Base-by-base conservation (phyloP, 345 rosid genomes). In the Stellera chamaejasme region DNA sequence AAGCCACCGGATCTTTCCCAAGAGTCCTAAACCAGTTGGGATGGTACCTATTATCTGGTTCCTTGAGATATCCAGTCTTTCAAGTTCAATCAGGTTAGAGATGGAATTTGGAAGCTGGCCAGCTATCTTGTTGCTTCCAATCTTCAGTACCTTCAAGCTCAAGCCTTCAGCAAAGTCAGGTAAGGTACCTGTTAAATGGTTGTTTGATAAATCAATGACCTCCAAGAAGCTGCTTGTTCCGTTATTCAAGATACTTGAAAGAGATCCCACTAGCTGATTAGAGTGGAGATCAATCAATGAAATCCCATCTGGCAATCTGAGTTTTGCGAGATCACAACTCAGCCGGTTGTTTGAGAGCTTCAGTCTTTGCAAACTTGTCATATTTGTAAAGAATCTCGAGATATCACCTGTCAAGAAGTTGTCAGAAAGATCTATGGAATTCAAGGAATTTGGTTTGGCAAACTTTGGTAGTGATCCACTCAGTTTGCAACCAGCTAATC, bases 401-500 rank as follows among this genome's bases (percentile, higher is more conserved):
- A 83, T 66, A 16, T 84, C 82, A 56, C 64, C 85, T 3, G 78
- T 70, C 23, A 88, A 56, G 41, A 61, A 66, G 76, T 88, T 88
- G 56, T 76, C 69, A 7, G 96, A 88, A 2, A 88, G 77, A 70
- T 88, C 96, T 9, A 88, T 43, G 50, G 77, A 70, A 50, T 26
- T 78, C 70, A 88, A 66, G 23, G 87, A 77, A 27, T 71, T 72
- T 16, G 87, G 76, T 59, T 71, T 78, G 42, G 77, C 54, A 57
- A 88, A 76, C 63, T 63, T 77, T 0, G 96, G 91, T 44, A 85
- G 76, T 27, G 45, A 48, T 62, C 96, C 96, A 52, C 54, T 58
- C 46, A 88, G 75, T 64, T 75, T 78, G 42, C 94, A 85, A 54
- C 87, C 96, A 59, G 96, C 94, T 42, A 88, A 78, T n/a, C 72